Evolutionary conservation across 495 filamentous ascomycete species (phyloP), one percentile per base, ranked within the genome.

Genomic region (Darksidea phi): DNA sequence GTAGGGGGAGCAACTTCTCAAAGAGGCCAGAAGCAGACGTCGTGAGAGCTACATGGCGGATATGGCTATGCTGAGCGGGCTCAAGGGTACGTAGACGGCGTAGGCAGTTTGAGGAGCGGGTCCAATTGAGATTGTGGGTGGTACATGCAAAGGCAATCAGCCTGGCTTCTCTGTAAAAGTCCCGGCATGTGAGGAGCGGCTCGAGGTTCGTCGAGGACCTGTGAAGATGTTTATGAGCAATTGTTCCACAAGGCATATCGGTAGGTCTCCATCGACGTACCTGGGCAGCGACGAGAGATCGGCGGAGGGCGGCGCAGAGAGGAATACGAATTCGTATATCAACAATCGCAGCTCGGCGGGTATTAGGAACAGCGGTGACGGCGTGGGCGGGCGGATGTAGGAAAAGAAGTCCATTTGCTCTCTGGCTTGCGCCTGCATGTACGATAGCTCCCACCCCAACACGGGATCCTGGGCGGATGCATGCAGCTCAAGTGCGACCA

Each of bases 141-240:
- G 42, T 54, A 38, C 41, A 47, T 10, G 49, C 49, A 54, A 63
- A 63, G 25, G 59, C 59, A 26, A 51, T 15, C 11, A 48, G 46
- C 28, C 24, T 49, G 8, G 59, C 59, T 21, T 63, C 59, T 15
- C 15, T 4, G 52, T 63, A 56, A 18, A 63, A 21, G 21, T 51
- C 17, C 1, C 59, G 59, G 34, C 49, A 56, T n/a, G 52, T 52
- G 34, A 63, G 45, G 11, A 63, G 59, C 18, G 53, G 52, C 20
- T 1, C 15, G 6, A 63, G 46, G 51, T 18, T 47, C 13, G 12
- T 3, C 21, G 45, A 57, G 1, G 59, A 63, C 18, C 18, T 34
- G 28, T 32, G 28, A 10, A 32, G 28, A 32, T 3, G 10, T 10
- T 32, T 32, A 10, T 32, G 28, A 32, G 28, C 28, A 10, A 32